Evolutionary conservation across 768 basidiomycete genomes (phyloP), one percentile per base, ranked within the genome.

Genomic region (Pleurotus ostreatus): DNA sequence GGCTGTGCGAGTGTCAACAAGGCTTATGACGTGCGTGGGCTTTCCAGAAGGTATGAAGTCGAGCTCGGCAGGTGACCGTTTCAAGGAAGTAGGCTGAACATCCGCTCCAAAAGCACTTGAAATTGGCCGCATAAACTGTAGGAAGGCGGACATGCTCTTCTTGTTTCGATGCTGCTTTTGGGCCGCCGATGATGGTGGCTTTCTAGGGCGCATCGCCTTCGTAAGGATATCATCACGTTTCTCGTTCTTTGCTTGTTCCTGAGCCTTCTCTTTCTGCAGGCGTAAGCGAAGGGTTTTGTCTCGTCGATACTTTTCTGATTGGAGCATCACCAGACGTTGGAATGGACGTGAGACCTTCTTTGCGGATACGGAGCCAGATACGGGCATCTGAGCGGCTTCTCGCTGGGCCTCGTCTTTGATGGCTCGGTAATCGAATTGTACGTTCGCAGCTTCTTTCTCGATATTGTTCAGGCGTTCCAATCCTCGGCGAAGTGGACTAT

Each of bases 61-160:
- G 52, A 94, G 73, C 62, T 94, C 89, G 0, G 81, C 79, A 1
- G 88, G 77, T 0, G 87, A 86, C 57, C 78, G 81, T 67, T 82
- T 86, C 3, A 68, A 66, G n/a, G 74, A 63, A 4, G 73, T 55
- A 22, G 76, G 73, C 15, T 77, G 69, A 23, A 78, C 75, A 48
- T 88, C 85, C 45, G 85, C 81, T 16, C 84, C 84, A 64, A 93
- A 93, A 1, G 92, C 92, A 58, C 84, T 92, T 13, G 92, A 94
- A 51, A 92, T 85, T 1, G 91, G 92, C n/a, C 91, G 81, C 86
- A 92, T 92, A 72, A 92, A 78, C 62, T 84, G 87, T 71, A 92
- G 79, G 69, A 93, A 88, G 4, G 88, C 86, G 16, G 81, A 92
- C 77, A 92, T 88, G 74, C 89, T 92, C 71, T 91, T 89, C 79